Conservation (phyloP, 139 green algal genomes). For the Chlamydomonas urium region DNA sequence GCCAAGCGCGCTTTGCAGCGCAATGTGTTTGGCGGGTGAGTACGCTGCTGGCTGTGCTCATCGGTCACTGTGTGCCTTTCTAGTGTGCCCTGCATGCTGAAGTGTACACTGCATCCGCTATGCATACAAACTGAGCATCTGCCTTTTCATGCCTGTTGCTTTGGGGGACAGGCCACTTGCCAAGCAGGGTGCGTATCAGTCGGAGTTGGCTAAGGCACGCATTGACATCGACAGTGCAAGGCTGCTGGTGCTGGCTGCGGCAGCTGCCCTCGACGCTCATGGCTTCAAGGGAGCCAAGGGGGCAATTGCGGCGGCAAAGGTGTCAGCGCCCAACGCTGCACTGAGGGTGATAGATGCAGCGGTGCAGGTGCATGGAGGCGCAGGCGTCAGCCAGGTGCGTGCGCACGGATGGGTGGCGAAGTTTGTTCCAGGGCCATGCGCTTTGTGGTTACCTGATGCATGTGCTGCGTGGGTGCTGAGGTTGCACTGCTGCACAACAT, state of each 20-base stretch:
- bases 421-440: too few relatives aligned
- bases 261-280: slow-evolving; percentile 62
- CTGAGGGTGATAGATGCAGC: slow-evolving; percentile 76
- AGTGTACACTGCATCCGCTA: too few relatives aligned
- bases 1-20: slow-evolving; percentile 44
- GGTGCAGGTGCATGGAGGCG: slow-evolving; percentile 86
- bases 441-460: too few relatives aligned
- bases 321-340: slow-evolving; percentile 71
- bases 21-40: slow-evolving; percentile 58
- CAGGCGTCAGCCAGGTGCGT: slow-evolving; percentile 45
- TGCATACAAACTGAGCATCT: too few relatives aligned
- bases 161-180: slow-evolving; percentile 52
- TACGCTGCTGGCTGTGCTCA: neutral
- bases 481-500: too few relatives aligned
- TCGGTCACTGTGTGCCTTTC: neutral
- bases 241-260: slow-evolving; percentile 75
- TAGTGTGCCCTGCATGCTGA: slow-evolving; percentile 2
- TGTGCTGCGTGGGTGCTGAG: too few relatives aligned
- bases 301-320: slow-evolving; percentile 88
- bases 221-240: slow-evolving; percentile 37
- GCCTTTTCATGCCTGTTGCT: too few relatives aligned
- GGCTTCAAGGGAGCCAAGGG: slow-evolving; percentile 54
- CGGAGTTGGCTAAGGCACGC: slow-evolving; percentile 48
- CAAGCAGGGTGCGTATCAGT: slow-evolving; percentile 58
- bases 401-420: too few relatives aligned